phyloP scores from a whole-genome alignment of 192 early-diverging fungal species.

The Glomus cerebriforme region DNA sequence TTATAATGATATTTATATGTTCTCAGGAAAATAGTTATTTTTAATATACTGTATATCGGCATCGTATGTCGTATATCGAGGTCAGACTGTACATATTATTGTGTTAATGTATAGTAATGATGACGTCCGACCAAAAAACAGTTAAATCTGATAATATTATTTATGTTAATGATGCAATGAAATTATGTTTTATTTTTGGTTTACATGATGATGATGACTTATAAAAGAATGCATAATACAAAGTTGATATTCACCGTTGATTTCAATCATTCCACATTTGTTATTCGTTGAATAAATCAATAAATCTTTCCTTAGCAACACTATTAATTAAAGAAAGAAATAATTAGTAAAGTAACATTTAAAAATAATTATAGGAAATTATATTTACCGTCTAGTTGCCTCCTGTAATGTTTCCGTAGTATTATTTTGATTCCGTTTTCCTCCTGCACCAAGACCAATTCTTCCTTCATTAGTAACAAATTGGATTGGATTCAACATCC shows the following conservation, averaged over 20 bases:
- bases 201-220: background rate
- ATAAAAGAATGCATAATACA: background rate
- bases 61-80: too few species aligned
- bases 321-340: background rate
- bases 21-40: too few species aligned
- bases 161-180: background rate
- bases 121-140: background rate
- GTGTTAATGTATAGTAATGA: too few species aligned
- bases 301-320: slow-evolving; percentile 27
- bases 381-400: slow-evolving; percentile 24
- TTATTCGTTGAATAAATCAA: slow-evolving; percentile 25
- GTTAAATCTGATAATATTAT: slow-evolving; percentile 7
- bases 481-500: slow-evolving; percentile 53
- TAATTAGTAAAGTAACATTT: background rate
- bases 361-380: background rate
- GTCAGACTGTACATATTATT: too few species aligned
- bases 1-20: too few species aligned
- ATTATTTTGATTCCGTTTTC: background rate
- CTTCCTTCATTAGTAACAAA: slow-evolving; percentile 32
- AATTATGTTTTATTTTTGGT: background rate
- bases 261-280: background rate
- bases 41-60: too few species aligned
- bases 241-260: background rate
- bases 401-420: slow-evolving; percentile 24
- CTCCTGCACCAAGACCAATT: slow-evolving; percentile 24